Conservation (phyloP, 768 basidiomycete genomes). For the Rhodotorula taiwanensis region DNA sequence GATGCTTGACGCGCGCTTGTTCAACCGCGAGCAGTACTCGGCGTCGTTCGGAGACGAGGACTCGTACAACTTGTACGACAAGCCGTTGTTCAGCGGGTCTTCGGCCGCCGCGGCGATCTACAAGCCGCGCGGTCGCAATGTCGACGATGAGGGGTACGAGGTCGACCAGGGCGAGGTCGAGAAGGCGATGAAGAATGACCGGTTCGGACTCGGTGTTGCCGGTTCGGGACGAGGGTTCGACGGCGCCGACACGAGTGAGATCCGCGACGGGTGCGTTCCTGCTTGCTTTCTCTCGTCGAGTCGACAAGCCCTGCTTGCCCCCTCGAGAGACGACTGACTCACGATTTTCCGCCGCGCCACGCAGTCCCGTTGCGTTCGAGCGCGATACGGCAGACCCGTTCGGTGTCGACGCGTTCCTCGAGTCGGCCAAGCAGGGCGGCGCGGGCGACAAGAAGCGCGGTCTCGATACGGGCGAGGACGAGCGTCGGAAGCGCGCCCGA, state of each 20-base stretch:
- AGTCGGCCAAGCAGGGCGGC: conserved; percentile 90
- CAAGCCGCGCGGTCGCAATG: conserved; percentile 81
- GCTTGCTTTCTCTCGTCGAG: not conserved
- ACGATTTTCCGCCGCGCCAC: conserved; percentile 44
- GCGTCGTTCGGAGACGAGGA: conserved; percentile 83
- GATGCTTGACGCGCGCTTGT: conserved; percentile 92
- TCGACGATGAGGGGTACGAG: conserved; percentile 78
- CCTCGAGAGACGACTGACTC: too few relatives aligned
- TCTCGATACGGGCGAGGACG: conserved; percentile 35
- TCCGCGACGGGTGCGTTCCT: conserved; percentile 34
- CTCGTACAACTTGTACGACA: conserved; percentile 88
- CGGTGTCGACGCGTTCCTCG: conserved; percentile 91
- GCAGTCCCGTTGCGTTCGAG: conserved; percentile 97
- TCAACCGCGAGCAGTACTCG: conserved; percentile 87
- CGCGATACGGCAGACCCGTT: conserved; percentile 97
- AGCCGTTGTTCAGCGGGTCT: conserved; percentile 90
- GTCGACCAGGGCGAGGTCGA: conserved; percentile 91
- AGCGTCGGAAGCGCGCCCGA: conserved; percentile 26
- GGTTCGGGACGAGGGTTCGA: conserved; percentile 63
- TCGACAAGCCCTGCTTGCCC: not conserved
- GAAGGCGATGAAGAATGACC: conserved; percentile 82
- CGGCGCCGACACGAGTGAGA: conserved; percentile 76
- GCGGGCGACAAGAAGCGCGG: conserved; percentile 45
- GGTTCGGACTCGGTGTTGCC: conserved; percentile 81
- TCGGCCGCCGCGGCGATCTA: conserved; percentile 99